These are phyloP conservation scores for Isatis tinctoria DNA, from an alignment of 345 rosid species.

Conservation along the genomic window DNA sequence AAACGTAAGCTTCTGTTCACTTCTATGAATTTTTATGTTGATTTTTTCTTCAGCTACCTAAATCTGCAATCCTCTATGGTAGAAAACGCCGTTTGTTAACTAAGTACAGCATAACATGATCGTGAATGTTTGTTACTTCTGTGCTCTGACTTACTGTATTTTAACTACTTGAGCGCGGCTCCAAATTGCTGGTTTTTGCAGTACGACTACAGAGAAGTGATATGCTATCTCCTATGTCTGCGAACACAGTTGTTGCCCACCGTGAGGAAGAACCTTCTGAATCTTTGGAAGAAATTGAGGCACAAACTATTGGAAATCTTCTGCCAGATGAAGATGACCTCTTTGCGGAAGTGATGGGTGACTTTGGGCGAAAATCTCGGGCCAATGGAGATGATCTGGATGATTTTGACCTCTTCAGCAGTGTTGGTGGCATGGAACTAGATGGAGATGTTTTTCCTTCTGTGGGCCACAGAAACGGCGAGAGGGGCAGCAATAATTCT, in stretches of 20 bases:
- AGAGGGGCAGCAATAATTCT: conserved; percentile 43
- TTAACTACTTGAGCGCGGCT: background rate
- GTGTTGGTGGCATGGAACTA: conserved; percentile 93
- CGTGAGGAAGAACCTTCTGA: conserved; percentile 63
- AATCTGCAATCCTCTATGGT: background rate
- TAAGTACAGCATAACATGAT: background rate
- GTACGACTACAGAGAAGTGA: conserved; percentile 56
- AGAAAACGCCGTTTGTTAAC: background rate
- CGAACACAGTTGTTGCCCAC: conserved; percentile 42
- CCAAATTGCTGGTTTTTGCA: conserved; percentile 30
- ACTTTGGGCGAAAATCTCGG: conserved; percentile 41
- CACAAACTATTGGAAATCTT: conserved; percentile 82
- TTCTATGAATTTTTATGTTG: background rate
- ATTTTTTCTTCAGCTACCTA: background rate
- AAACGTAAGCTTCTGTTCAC: conserved; percentile 51
- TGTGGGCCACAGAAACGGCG: conserved; percentile 36
- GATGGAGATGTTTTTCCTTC: conserved; percentile 59
- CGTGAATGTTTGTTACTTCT: background rate
- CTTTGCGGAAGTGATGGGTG: conserved; percentile 78
- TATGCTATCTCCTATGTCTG: conserved; percentile 40
- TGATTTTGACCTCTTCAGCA: conserved; percentile 82
- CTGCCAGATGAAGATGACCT: conserved; percentile 94
- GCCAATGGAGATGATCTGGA: conserved; percentile 65
- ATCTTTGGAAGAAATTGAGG: conserved; percentile 80
- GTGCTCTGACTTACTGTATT: background rate